Base-by-base conservation (phyloP, 2,329 filamentous ascomycete species). In the Sporothrix variecibatus region DNA sequence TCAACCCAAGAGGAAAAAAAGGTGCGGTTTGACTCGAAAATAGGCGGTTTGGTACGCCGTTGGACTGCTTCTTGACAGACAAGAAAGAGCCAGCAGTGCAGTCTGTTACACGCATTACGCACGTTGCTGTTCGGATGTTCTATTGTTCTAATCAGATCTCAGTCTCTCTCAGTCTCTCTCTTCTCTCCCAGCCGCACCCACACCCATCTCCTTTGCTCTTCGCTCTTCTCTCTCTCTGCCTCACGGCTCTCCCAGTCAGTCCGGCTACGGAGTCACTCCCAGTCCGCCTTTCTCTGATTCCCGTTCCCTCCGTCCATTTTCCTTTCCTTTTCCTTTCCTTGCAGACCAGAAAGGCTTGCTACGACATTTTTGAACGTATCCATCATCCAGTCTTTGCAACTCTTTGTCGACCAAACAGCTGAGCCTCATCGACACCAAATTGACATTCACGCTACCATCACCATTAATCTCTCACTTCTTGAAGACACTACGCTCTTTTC, bases 61-160 rank as follows among this genome's bases (percentile, higher is more conserved):
- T 70, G 64, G 64, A 69, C 73, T 56, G 49, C 73, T 56, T 74
- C 62, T 74, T 56, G 73, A 74, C 73, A 68, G 72, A 58, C 34
- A 40, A 26, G 11, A 46, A 60, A 62, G 26, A 34, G 7, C n/a
- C n/a, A 40, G 17, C 15, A 40, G 12, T n/a, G 28, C 20, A 51
- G 28, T 28, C 31, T 51, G 70, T 74, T 72, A 74, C 73, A 74
- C 73, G 51, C 70, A 72, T 74, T 74, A 72, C 73, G 73, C 70
- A 67, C 73, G 73, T 74, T 72, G 70, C 46, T 65, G 8, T 62
- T 49, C 51, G 68, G 34, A 46, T 60, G 34, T 60, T 62, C 40
- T 58, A 43, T 34, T 28, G 38, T 60, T 62, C 40, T 71, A 58
- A 49, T 28, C 23, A 71, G 23, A 60, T 49, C 23, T 46, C 38